Percentiles rank a stretch among this genome's conserved stretches.
Evolutionary conservation across 1,284 basidiomycete species (phyloP).

Genomic region (Apiotrichum laibachii): DNA sequence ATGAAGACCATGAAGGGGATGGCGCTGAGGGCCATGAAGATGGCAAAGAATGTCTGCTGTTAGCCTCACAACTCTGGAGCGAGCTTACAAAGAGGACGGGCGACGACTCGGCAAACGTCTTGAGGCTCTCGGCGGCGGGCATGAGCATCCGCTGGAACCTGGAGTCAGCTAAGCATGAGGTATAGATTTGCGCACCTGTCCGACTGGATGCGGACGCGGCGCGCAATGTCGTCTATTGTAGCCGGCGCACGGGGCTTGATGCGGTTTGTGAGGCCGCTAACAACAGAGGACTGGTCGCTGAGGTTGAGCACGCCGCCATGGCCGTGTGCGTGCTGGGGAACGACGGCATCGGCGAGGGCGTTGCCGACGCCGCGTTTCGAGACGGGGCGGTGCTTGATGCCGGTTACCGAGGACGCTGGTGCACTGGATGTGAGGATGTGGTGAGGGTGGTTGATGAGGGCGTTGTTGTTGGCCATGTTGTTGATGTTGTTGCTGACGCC

Average conservation of each 20-base stretch:
- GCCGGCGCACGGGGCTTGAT: background rate
- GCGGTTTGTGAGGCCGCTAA: background rate
- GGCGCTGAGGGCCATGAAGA: constrained; percentile 34
- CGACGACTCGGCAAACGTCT: constrained; percentile 33
- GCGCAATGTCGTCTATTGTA: constrained; percentile 12
- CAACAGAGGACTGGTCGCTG: background rate
- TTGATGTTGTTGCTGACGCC: background rate
- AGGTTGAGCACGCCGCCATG: background rate
- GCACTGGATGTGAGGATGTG: too few relatives aligned
- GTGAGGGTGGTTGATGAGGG: too few relatives aligned
- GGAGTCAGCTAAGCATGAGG: background rate
- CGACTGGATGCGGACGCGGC: constrained; percentile 33
- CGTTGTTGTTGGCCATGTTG: background rate
- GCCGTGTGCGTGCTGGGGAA: background rate
- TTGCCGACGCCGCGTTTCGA: constrained; percentile 1
- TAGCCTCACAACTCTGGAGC: background rate
- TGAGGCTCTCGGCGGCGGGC: constrained; percentile 34
- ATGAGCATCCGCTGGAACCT: constrained; percentile 35
- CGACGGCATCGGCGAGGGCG: background rate
- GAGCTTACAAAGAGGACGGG: constrained; percentile 42
- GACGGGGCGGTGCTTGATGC: background rate
- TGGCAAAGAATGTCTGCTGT: constrained; percentile 37
- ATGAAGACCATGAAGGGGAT: constrained; percentile 34
- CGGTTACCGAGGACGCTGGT: too few relatives aligned
- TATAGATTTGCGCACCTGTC: constrained; percentile 27